Conservation (phyloP, 306 rosid species). For the Gastrolobium bilobum region DNA sequence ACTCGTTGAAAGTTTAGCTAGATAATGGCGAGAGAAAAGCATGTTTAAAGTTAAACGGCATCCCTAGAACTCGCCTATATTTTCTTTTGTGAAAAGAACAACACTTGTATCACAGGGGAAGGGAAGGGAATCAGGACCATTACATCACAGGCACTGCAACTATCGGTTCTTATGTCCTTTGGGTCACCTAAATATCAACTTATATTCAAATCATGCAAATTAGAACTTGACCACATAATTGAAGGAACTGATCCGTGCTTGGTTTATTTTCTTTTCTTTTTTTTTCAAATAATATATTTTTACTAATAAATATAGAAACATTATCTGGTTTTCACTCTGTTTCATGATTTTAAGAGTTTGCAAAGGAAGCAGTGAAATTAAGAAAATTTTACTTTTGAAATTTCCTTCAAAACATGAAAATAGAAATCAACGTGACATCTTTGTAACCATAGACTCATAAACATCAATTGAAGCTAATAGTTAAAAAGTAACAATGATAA, state of each 20-base stretch:
- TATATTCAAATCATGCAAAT: not conserved
- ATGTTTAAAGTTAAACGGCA: not conserved
- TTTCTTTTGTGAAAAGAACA: not conserved
- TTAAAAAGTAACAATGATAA: not conserved
- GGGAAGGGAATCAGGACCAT: not conserved
- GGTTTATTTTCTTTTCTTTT: not conserved
- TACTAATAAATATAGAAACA: no score
- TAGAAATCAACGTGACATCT: no score
- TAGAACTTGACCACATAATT: slow-evolving; percentile 18
- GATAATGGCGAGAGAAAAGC: not conserved
- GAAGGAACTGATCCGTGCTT: slow-evolving; percentile 26
- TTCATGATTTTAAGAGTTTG: no score
- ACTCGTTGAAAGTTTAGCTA: not conserved
- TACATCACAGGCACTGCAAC: slow-evolving; percentile 10
- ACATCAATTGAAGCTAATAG: not conserved
- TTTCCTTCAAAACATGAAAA: no score
- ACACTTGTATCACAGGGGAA: not conserved
- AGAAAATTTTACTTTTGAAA: no score
- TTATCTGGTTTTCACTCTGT: no score
- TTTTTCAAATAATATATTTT: no score
- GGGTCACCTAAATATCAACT: not conserved
- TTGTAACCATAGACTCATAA: no score
- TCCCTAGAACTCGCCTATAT: not conserved
- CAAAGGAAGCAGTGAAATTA: no score
- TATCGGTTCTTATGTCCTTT: not conserved